phyloP scores from a whole-genome alignment of 148 eudicot species.

The Rhododendron griersonianum region DNA sequence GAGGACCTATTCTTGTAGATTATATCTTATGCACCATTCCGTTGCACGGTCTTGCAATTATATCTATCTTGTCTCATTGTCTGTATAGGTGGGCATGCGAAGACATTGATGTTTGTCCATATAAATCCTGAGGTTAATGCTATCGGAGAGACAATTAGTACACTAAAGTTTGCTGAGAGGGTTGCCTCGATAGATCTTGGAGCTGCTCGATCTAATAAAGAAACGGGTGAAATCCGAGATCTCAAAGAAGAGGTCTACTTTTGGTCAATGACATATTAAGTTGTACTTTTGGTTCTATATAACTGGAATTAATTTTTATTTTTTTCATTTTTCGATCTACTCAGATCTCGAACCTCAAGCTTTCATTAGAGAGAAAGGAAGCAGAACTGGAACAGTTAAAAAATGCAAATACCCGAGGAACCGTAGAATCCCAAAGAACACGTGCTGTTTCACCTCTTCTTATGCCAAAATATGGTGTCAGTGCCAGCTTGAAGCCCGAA shows the following conservation, averaged over 20 bases:
- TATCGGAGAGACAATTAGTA: conserved; percentile 84
- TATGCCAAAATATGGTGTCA: conserved; percentile 31
- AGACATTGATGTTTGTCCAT: conserved; percentile 96
- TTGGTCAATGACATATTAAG: conserved; percentile 1
- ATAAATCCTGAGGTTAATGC: conserved; percentile 81
- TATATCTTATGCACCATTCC: not conserved
- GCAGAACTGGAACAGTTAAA: conserved; percentile 66
- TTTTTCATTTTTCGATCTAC: not conserved
- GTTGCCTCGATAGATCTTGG: conserved; percentile 91
- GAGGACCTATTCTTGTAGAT: not conserved
- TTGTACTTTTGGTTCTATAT: not conserved
- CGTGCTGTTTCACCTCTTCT: conserved; percentile 63
- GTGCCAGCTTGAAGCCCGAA: conserved; percentile 42
- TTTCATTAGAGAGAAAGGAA: conserved; percentile 71
- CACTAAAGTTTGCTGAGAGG: conserved; percentile 92
- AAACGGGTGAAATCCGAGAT: conserved; percentile 81
- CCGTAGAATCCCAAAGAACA: conserved; percentile 37
- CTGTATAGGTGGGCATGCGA: conserved; percentile 87
- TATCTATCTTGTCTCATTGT: conserved; percentile 9
- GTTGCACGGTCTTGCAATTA: not conserved
- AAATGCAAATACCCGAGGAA: conserved; percentile 32
- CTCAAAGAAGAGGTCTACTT: conserved; percentile 76
- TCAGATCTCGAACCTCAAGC: conserved; percentile 76
- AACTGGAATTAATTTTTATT: not conserved
- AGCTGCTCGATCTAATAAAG: conserved; percentile 86